Conservation (phyloP, 768 basidiomycete genomes). For the Dioszegia crocea region DNA sequence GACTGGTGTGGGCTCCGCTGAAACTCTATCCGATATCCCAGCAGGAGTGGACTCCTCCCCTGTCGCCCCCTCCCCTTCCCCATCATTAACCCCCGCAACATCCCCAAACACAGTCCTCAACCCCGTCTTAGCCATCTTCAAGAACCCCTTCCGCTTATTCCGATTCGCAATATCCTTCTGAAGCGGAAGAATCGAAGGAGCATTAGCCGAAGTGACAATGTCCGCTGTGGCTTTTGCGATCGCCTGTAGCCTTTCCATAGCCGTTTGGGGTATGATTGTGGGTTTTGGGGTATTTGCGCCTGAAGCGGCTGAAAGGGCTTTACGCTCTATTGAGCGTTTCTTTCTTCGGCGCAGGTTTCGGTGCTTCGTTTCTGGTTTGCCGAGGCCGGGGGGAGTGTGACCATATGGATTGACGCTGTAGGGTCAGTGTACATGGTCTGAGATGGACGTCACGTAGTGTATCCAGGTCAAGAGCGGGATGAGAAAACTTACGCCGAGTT, state of each 20-base stretch:
- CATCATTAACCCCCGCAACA: too few species aligned
- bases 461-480: background rate
- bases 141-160: constrained; percentile 41
- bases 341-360: constrained; percentile 28
- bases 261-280: background rate
- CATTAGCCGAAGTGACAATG: background rate
- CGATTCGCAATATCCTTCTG: constrained; percentile 27
- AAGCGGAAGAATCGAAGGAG: constrained; percentile 6
- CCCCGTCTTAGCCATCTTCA: constrained; percentile 31
- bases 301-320: background rate
- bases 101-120: constrained; percentile 31
- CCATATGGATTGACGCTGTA: background rate
- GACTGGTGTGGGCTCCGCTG: too few species aligned
- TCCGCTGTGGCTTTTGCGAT: background rate
- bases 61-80: background rate
- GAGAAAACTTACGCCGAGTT: background rate
- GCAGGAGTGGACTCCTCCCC: too few species aligned
- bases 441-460: too few species aligned
- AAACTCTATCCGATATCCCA: too few species aligned
- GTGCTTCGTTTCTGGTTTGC: constrained; percentile 29
- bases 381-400: constrained; percentile 24
- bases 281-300: background rate
- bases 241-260: background rate
- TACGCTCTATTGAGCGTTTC: constrained; percentile 7
- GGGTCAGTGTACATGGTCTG: too few species aligned